Conservation (phyloP, 306 rosid species). For the Alnus rubra region DNA sequence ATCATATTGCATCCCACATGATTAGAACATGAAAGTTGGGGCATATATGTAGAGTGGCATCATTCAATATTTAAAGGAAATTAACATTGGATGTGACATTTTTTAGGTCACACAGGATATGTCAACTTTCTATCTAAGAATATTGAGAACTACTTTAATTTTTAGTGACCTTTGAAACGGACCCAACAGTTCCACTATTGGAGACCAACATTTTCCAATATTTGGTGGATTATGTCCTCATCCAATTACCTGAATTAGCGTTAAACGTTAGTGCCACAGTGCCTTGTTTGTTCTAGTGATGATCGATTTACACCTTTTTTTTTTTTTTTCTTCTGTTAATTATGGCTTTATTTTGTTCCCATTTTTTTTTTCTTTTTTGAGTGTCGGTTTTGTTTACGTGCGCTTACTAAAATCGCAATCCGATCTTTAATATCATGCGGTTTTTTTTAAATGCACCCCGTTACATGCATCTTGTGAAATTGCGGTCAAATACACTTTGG, state of each 20-base stretch:
- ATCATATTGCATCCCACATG: neutral
- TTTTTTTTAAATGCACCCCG: too few relatives aligned
- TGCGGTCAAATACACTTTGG: too few relatives aligned
- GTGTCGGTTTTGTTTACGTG: too few relatives aligned
- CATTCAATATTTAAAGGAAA: neutral
- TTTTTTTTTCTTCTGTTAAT: neutral
- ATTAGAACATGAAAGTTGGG: conserved; percentile 2
- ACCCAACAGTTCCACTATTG: conserved; percentile 26
- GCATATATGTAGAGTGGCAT: conserved; percentile 9
- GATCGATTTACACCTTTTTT: neutral
- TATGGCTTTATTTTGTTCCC: too few relatives aligned
- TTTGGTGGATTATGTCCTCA: conserved; percentile 21
- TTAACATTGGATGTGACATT: conserved; percentile 4
- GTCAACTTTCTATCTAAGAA: conserved; percentile 24
- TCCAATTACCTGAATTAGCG: conserved; percentile 21
- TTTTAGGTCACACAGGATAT: conserved; percentile 23
- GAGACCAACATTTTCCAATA: conserved; percentile 15
- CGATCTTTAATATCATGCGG: too few relatives aligned
- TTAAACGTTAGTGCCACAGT: neutral
- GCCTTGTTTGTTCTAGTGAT: neutral
- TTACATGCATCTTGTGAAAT: too few relatives aligned
- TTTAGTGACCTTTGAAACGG: conserved; percentile 23
- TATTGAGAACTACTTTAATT: conserved; percentile 1
- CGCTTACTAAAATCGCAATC: too few relatives aligned
- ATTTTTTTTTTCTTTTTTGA: too few relatives aligned